phyloP scores from a whole-genome alignment of 345 rosid genomes.

The Eucalyptus pumila region DNA sequence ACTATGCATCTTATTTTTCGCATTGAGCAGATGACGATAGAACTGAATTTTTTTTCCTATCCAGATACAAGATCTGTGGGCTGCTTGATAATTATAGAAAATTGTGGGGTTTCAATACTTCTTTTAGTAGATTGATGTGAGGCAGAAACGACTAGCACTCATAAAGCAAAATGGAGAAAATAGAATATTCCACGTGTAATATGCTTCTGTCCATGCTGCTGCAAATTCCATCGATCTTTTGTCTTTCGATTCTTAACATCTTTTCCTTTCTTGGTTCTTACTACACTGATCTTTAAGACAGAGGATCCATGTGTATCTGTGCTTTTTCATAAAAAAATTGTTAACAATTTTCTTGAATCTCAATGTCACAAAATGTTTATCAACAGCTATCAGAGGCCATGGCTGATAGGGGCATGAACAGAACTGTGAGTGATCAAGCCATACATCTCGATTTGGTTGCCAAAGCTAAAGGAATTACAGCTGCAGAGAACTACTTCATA shows the following conservation, averaged over 20 bases:
- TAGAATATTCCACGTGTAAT: background rate
- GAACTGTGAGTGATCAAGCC: slow-evolving; percentile 92
- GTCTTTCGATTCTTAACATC: background rate
- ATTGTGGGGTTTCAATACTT: background rate
- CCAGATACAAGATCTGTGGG: background rate
- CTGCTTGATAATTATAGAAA: background rate
- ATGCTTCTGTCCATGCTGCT: background rate
- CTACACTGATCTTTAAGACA: background rate
- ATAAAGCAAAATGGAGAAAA: background rate
- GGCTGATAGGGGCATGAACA: slow-evolving; percentile 76
- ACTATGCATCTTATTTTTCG: background rate
- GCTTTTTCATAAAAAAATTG: background rate
- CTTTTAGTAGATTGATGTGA: background rate
- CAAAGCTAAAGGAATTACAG: slow-evolving; percentile 62
- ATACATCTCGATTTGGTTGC: slow-evolving; percentile 93
- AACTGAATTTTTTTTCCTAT: background rate
- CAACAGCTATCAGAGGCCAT: slow-evolving; percentile 71
- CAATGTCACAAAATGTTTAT: background rate
- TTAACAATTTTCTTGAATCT: background rate
- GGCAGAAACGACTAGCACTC: background rate
- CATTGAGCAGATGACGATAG: background rate
- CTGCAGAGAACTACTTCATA: slow-evolving; percentile 71
- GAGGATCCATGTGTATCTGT: background rate
- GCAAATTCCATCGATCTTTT: background rate
- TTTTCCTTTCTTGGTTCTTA: background rate